Evolutionary conservation across 2,329 filamentous ascomycete species (phyloP), one percentile per base, ranked within the genome.

Genomic region (Neonectria punicea): DNA sequence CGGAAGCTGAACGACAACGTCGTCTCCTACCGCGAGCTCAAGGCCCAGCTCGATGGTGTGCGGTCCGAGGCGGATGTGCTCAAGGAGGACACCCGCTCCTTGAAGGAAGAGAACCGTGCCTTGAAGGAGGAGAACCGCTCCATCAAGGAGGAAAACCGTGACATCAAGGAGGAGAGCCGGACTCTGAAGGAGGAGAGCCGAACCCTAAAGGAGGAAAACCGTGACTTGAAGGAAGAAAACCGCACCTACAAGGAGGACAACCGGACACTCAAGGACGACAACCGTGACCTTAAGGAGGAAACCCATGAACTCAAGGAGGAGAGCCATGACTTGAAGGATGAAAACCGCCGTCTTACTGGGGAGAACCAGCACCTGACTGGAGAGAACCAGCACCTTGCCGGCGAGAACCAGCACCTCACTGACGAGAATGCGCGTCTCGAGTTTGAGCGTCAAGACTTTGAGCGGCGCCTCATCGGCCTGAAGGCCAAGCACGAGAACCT

Each of bases 401-500:
- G 44, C 34, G 58, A 61, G 39, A 63, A 63, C 54, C 47, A 58
- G 54, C 54, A 69, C 13, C 68, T 75, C 25, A 71, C 74, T 13
- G 66, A 71, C 25, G 69, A 74, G 34, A 78, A 75, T 53, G 47
- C 68, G 47, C 55, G 69, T 47, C 67, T 78, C 51, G 68, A 71
- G 65, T 75, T 70, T 28, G 74, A 80, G 68, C 74, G 74, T 50
- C 73, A 74, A 39, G 65, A 69, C 16, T 70, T 78, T 39, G 70
- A 68, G 55, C 60, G 70, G 41, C 68, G 74, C 25, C 68, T 74
- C 63, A 69, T 72, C 32, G 67, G 71, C 8, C 70, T 79, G 20
- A 69, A 73, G 54, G 73, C 74, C 56, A 73, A 73, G 62, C 69
- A 74, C 69, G 73, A 75, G 61, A 75, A 75, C 18, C 71, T 78